Base-by-base conservation (phyloP, 352 stramenopile species). In the Phytophthora pseudosyringae region DNA sequence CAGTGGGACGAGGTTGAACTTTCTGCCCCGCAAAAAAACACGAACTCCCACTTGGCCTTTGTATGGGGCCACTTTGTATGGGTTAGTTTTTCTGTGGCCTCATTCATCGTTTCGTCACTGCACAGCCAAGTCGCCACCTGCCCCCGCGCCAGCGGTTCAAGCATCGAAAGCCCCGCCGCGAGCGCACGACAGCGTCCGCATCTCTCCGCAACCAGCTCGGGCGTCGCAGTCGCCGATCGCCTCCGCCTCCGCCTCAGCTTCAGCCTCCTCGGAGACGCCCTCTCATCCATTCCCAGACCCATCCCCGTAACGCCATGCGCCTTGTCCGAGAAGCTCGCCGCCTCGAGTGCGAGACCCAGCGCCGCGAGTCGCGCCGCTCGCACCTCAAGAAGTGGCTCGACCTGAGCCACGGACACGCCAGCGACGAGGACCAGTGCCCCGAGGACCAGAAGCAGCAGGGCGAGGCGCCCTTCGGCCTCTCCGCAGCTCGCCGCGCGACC, bases 311-410 rank as follows among this genome's bases (percentile, higher is more conserved):
- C 31, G 28, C 32, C 36, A 79, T 81, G 70, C 73, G 70, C 16
- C 55, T 79, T 33, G 35, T 79, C 28, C 59, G 67, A 52, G 73
- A 74, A 62, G 58, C 59, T 26, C 59, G 59, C 3, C 62, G 67
- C 28, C 54, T 58, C 26, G 63, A 81, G 56, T 81, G 69, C 53
- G 73, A 81, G 40, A 71, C 54, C 35, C 65, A 76, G 28, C 66
- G 66, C 16, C 62, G 57, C 33, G 53, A 69, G 32, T 67, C 66
- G 36, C 69, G 63, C 39, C 61, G 73, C 46, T 74, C 68, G 51
- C 59, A 72, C 16, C 41, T 80, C 4, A 67, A 68, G 50, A 67
- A 59, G 36, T 80, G 68, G 68, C 64, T 80, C 5, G 72, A 74
- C 16, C 5, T 68, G 28, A 64, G 59, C 15, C 59, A 57, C 41